A percentile compares a stretch with the other conserved stretches of the same genome.
These are phyloP conservation scores for Yamadazyma paraphyllophila DNA, from an alignment of 805 yeast genomes.

Conservation along the genomic window DNA sequence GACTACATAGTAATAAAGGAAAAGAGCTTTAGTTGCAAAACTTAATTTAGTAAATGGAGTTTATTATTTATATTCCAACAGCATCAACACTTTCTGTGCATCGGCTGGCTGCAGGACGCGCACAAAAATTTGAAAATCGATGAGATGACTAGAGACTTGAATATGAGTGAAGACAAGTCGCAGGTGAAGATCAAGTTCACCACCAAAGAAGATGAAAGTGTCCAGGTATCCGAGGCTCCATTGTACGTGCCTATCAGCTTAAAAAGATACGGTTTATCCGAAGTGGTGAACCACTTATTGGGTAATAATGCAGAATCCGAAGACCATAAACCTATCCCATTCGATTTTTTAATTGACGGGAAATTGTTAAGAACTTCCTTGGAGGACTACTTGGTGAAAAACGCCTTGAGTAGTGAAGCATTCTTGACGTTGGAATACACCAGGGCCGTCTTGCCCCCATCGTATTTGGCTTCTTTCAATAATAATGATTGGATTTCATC, in stretches of 20 bases:
- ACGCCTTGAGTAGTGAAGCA: constrained; percentile 82
- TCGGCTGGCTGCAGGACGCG: constrained; percentile 2
- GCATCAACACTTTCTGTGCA: neutral
- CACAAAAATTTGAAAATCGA: constrained; percentile 5
- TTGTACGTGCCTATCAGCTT: constrained; percentile 82
- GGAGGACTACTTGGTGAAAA: constrained; percentile 69
- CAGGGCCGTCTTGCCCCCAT: constrained; percentile 91
- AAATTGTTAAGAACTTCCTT: constrained; percentile 73
- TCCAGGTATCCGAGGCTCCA: constrained; percentile 76
- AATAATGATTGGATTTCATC: constrained; percentile 97
- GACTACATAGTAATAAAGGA: too few species aligned
- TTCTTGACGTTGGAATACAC: constrained; percentile 83
- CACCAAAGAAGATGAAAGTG: constrained; percentile 77
- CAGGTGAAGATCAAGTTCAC: constrained; percentile 80
- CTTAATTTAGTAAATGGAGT: too few species aligned
- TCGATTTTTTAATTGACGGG: constrained; percentile 89
- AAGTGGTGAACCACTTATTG: constrained; percentile 88
- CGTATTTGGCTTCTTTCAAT: constrained; percentile 78
- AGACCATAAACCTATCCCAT: constrained; percentile 70
- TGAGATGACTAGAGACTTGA: constrained; percentile 1
- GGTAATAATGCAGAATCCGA: constrained; percentile 28
- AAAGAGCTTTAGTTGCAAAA: too few species aligned
- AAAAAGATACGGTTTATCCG: constrained; percentile 89
- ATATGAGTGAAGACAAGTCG: constrained; percentile 27
- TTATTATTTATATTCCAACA: neutral